Evolutionary conservation across 345 rosid species (phyloP).

Genomic region (Firmiana major): DNA sequence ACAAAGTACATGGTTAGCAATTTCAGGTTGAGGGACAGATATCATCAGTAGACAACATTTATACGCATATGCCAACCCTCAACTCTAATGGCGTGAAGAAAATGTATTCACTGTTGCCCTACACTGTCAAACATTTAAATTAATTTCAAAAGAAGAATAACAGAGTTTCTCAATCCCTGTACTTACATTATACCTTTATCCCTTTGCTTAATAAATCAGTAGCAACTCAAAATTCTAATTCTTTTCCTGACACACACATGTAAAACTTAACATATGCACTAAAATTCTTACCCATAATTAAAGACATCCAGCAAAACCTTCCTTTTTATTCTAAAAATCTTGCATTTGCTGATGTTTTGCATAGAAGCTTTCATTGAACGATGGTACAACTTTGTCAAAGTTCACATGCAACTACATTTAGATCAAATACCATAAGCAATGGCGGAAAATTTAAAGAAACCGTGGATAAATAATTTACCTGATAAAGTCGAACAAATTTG

Average conservation of each 20-base stretch:
- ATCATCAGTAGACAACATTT: background rate
- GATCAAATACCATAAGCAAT: background rate
- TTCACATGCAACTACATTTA: background rate
- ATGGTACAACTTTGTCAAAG: background rate
- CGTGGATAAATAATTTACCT: slow-evolving; percentile 36
- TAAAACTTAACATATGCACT: background rate
- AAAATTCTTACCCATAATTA: background rate
- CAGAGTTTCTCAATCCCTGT: background rate
- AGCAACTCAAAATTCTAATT: background rate
- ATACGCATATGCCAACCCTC: background rate
- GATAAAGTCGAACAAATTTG: slow-evolving; percentile 68
- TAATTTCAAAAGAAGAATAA: background rate
- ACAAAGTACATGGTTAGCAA: background rate
- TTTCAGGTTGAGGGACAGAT: background rate
- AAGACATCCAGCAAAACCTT: background rate
- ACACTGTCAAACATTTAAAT: background rate
- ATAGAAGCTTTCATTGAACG: background rate
- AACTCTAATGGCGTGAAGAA: background rate
- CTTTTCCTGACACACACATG: background rate
- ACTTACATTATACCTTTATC: background rate
- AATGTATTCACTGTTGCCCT: background rate
- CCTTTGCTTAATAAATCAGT: background rate
- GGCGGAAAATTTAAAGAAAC: background rate
- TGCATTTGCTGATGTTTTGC: background rate
- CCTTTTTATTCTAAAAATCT: background rate